Base-by-base conservation (phyloP, 2,329 filamentous ascomycete species). In the Sclerotinia glacialis region DNA sequence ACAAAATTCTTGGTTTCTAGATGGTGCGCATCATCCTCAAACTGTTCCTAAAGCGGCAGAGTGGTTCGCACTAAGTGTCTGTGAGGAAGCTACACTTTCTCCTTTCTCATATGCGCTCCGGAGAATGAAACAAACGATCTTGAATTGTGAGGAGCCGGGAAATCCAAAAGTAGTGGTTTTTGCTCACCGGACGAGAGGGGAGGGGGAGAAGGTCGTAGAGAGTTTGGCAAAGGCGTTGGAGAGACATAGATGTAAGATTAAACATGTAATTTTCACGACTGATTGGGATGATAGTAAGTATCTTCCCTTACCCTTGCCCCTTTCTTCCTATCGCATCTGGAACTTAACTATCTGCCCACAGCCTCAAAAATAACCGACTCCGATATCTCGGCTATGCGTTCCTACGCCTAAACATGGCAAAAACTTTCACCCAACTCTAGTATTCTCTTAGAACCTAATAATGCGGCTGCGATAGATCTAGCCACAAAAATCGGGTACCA, bases 41-140 rank as follows among this genome's bases (percentile, higher is more conserved):
- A 97, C 92, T 74, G 87, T 98, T 64, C 86, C 89, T 71, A 84
- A 90, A 71, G 91, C 92, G 5, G 89, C 88, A 0, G 83, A 85
- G 69, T 97, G 93, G 93, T 97, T 97, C 85, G 86, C 5, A 74
- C 12, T 49, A 28, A 58, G 52, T 23, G 62, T 56, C 2, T 56
- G 40, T 28, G 76, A 23, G 79, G 83, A 72, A 78, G 69, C 56
- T 23, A 67, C 46, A 18, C 37, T 56, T 16, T 61, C 40, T 23
- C 66, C 56, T 34, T 64, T 55, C 28, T 40, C 47, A 23, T 68
- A 69, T 49, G 46, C 65, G 7, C 44, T 64, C 16, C 56, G 42
- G 12, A 64, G 44, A 5, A 16, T 64, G 42, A 64, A 42, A 21
- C 40, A 64, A 5, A 49, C 31, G 3, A 9, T 64, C 8, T 12